Evolutionary conservation across 208 protist genomes (phyloP), one percentile per base, ranked within the genome.

Genomic region (Porcisia hertigi): DNA sequence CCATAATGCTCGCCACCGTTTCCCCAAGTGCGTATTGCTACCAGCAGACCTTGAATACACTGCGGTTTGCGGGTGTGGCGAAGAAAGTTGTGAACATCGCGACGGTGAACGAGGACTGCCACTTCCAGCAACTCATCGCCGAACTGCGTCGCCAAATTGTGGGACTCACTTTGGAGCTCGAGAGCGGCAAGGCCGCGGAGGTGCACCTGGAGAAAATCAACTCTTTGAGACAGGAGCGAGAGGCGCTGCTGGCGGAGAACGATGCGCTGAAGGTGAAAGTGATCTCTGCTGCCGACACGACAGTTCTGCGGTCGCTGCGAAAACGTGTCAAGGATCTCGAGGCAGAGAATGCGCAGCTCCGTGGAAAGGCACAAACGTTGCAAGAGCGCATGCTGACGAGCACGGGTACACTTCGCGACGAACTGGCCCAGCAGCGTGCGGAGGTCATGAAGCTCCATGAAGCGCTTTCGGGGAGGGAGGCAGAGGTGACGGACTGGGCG

Each of bases 71-170:
- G 34, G 87, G 88, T 9, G 81, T 94, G 43, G 86, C 94, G 58
- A 94, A 97, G 84, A 92, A 89, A 76, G 79, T 96, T 18, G 84
- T 96, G 63, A 97, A 97, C 69, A 86, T 94, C 12, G 93, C 92
- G 23, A 90, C 88, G 1, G 89, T 96, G 6, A 97, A 95, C 73
- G 90, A 97, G 73, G 92, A 97, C 64, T 77, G 82, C 11, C 88
- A 94, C 75, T 92, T 92, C 69, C 86, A 94, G 75, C 82, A 94
- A 66, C 80, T 97, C 20, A 90, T 95, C 43, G 73, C 84, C 5
- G 80, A 90, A 43, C 82, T 95, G 58, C 88, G 93, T 1, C 86
- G 90, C 69, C 93, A 94, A 74, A 89, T 97, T 67, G 84, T 94
- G 74, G 86, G 86, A 8, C 86, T 95, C 30, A 95, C 92, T 52